phyloP scores from a whole-genome alignment of 2,329 filamentous ascomycete genomes.

The Scedosporium aurantiacum region DNA sequence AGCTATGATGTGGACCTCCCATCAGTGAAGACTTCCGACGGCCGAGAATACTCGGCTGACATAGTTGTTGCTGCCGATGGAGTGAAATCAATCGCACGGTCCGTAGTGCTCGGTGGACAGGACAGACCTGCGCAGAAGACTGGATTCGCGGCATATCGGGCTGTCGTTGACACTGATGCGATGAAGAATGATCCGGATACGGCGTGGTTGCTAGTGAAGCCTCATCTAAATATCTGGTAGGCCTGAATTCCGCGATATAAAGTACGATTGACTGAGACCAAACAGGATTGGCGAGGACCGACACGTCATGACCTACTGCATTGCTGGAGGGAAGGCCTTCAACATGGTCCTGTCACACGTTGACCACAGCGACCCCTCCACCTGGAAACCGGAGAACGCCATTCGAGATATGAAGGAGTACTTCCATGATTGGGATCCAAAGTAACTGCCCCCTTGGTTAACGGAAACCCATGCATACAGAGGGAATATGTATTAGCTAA shows the following conservation, averaged over 20 bases:
- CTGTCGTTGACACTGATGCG: conserved; percentile 24
- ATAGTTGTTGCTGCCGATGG: conserved; percentile 25
- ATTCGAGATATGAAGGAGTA: conserved; percentile 21
- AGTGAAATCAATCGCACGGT: background rate
- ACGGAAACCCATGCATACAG: background rate
- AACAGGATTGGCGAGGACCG: conserved; percentile 27
- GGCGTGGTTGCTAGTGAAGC: conserved; percentile 26
- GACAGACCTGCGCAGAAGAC: conserved; percentile 13
- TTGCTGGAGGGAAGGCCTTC: conserved; percentile 28
- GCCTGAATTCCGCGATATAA: background rate
- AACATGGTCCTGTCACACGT: conserved; percentile 34
- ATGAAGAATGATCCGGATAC: conserved; percentile 24
- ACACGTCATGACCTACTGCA: conserved; percentile 35
- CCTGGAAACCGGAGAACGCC: conserved; percentile 16
- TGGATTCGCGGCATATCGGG: conserved; percentile 30
- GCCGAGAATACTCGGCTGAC: conserved; percentile 16
- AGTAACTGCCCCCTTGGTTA: conserved; percentile 13
- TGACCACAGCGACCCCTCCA: conserved; percentile 22
- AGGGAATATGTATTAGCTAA: background rate
- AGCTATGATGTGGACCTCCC: conserved; percentile 13
- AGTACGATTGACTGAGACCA: background rate
- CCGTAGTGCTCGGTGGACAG: background rate
- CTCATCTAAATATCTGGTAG: conserved; percentile 27
- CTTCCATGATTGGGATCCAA: conserved; percentile 22
- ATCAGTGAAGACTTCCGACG: conserved; percentile 14